These are phyloP conservation scores for Russula griseocarnosa DNA, from an alignment of 768 basidiomycete species.

Conservation along the genomic window DNA sequence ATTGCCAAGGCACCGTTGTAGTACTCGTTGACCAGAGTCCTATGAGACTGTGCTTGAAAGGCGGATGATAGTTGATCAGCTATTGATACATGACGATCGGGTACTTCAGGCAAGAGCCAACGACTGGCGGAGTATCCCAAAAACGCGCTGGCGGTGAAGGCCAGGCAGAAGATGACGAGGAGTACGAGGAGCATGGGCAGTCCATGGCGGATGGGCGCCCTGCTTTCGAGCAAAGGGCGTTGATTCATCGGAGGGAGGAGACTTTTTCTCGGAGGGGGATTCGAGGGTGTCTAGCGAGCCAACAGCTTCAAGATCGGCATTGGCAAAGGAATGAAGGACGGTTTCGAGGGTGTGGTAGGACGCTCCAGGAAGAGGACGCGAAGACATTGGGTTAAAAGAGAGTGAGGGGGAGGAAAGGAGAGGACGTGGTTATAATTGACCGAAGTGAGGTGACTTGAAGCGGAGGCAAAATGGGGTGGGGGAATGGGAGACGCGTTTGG, in stretches of 20 bases:
- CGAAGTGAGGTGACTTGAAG: neutral
- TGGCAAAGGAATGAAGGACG: neutral
- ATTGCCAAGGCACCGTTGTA: neutral
- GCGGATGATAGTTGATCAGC: neutral
- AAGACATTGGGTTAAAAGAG: conserved; percentile 2
- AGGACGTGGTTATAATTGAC: no score
- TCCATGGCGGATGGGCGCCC: neutral
- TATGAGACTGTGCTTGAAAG: neutral
- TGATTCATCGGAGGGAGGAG: neutral
- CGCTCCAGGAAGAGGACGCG: conserved; percentile 16
- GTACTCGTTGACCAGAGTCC: neutral
- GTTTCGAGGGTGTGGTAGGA: conserved; percentile 14
- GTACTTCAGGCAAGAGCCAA: neutral
- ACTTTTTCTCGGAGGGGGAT: neutral
- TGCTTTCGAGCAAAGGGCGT: neutral
- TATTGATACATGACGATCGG: neutral
- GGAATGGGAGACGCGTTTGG: no score
- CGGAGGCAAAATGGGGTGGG: neutral
- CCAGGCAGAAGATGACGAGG: conserved; percentile 1
- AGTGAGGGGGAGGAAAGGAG: neutral
- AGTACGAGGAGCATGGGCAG: conserved; percentile 2
- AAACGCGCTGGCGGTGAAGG: conserved; percentile 14
- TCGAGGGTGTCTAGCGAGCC: neutral
- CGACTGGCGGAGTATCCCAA: neutral
- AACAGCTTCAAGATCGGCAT: conserved; percentile 12